A percentile compares a stretch with the other conserved stretches of the same genome.
Conservation (phyloP, 202 grass and related monocot genomes). For the Tripidium arundinaceum region DNA sequence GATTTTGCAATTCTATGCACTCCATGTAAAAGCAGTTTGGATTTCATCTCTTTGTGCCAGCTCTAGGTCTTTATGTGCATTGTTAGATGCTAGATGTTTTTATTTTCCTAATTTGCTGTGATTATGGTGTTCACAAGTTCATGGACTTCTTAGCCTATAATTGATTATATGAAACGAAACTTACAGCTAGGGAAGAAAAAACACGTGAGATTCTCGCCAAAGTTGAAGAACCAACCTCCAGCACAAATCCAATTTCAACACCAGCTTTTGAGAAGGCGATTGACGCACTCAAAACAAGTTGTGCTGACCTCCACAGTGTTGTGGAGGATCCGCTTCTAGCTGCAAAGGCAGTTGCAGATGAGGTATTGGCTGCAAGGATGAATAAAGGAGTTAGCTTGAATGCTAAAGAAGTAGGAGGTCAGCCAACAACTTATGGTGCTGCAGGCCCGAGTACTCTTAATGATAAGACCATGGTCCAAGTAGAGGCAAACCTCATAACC, state of each 20-base stretch:
- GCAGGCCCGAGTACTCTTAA: constrained; percentile 10
- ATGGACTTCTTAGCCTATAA: background rate
- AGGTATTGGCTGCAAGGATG: constrained; percentile 35
- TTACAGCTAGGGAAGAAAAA: constrained; percentile 37
- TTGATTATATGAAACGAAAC: constrained; percentile 21
- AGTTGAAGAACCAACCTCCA: constrained; percentile 9
- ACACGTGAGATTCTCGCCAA: constrained; percentile 10
- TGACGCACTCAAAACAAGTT: constrained; percentile 49
- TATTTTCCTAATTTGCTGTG: background rate
- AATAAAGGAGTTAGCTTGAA: constrained; percentile 11
- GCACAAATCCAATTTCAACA: constrained; percentile 24
- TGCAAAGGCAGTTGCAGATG: constrained; percentile 46
- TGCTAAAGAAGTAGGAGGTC: constrained; percentile 4
- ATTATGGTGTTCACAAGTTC: background rate
- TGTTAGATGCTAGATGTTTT: background rate
- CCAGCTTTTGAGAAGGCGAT: constrained; percentile 40
- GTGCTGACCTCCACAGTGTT: constrained; percentile 35
- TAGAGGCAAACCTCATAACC: background rate
- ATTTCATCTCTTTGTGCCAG: background rate
- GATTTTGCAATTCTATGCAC: background rate
- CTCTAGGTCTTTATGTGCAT: background rate
- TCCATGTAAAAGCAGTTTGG: background rate
- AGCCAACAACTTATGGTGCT: background rate
- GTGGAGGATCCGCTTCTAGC: constrained; percentile 53
- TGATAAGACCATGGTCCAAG: background rate